Evolutionary conservation across 331 rosid genomes (phyloP).

Genomic region (Quercus tomentella): DNA sequence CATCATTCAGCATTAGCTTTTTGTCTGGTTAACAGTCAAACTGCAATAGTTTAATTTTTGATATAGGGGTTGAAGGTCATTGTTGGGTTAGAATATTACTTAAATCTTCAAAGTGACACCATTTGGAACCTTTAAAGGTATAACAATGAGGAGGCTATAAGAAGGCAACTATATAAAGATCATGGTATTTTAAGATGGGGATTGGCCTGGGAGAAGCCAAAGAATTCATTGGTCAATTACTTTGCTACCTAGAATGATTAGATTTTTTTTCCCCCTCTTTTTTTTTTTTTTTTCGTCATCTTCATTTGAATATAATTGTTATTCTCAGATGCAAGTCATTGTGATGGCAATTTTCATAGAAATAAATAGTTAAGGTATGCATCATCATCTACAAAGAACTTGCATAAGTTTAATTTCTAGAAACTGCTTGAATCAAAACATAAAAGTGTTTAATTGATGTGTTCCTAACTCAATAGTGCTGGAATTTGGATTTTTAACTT

Average conservation of each 20-base stretch:
- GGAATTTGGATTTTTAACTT: neutral
- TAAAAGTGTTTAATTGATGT: neutral
- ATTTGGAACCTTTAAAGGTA: neutral
- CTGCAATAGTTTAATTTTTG: neutral
- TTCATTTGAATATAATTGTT: neutral
- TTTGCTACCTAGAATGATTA: neutral
- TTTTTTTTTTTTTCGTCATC: neutral
- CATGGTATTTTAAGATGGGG: no score
- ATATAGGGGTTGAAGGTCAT: neutral
- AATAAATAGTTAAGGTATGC: neutral
- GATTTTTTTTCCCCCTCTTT: neutral
- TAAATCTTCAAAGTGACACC: neutral
- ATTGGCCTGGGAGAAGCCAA: no score
- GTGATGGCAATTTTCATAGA: neutral
- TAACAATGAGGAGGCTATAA: neutral
- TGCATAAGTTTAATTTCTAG: neutral
- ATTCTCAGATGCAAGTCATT: neutral
- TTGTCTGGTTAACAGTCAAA: neutral
- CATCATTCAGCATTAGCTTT: neutral
- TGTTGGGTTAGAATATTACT: neutral
- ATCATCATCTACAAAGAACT: neutral
- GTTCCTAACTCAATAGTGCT: neutral
- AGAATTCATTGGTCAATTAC: neutral
- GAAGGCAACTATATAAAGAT: neutral
- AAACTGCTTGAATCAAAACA: neutral